Evolutionary conservation across 2,329 filamentous ascomycete genomes (phyloP), one percentile per base, ranked within the genome.

Genomic region (Epichloe gansuensis): DNA sequence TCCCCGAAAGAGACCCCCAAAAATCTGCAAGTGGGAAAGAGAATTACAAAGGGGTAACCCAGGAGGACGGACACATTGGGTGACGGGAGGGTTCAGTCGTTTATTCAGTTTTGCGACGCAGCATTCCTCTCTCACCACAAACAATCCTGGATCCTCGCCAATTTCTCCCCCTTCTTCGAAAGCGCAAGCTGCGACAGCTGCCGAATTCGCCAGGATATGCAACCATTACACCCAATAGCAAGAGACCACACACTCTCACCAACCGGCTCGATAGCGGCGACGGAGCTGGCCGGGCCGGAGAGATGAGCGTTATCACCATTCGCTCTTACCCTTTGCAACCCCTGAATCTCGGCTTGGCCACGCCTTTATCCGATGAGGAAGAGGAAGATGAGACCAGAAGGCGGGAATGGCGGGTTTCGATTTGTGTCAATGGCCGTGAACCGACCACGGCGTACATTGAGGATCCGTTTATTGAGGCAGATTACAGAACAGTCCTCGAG

Each of bases 401-500:
- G 35, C 62, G 61, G 15, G 50, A 55, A 25, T 64, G 61, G 61
- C 44, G 51, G 2, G 59, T 63, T 5, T 58, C 57, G 5, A 55
- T 64, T 15, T 52, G 58, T 12, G 47, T 60, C 49, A 60, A 61
- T 54, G 51, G 57, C 39, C 21, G 52, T 21, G 45, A 55, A 13
- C 39, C 56, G 13, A 47, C 31, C 8, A 39, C n/a, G 28, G 28
- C 50, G 5, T 52, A 51, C 43, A 60, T 64, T 12, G 48, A 53
- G 39, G 62, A 64, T 46, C 62, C 62, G 5, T 61, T 64, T 23
- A 43, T 56, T 25, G 58, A 59, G 43, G 46, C 38, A n/a, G 56
- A 64, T 35, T 64, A 64, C 44, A 56, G 53, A 15, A 48, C 54
- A 38, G 51, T 64, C 47, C 60, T 64, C 38, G 62, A 64, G 50